These are phyloP conservation scores for Galeopsis tetrahit DNA, from an alignment of 257 asterid genomes.

Conservation along the genomic window DNA sequence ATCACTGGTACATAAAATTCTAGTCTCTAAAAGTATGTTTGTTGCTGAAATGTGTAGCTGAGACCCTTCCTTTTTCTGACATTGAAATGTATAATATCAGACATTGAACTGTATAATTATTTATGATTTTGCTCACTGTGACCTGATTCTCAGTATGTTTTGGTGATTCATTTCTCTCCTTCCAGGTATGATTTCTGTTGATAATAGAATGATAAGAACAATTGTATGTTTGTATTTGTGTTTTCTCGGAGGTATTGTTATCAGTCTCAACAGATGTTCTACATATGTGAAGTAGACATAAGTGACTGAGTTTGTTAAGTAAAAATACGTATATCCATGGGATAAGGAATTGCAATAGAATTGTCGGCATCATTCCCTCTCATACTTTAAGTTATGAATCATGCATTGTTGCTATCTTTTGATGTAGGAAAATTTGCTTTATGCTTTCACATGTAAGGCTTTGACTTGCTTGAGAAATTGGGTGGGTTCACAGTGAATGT, in stretches of 20 bases:
- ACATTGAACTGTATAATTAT: not conserved
- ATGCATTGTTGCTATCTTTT: constrained; percentile 29
- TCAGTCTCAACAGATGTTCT: not conserved
- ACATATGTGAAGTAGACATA: not conserved
- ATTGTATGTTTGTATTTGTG: not conserved
- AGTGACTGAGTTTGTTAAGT: too few relatives aligned
- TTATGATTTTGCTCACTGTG: not conserved
- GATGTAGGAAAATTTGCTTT: constrained; percentile 32
- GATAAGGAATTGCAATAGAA: not conserved
- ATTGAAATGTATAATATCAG: not conserved
- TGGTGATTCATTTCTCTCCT: not conserved
- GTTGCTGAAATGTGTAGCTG: not conserved
- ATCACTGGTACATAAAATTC: not conserved
- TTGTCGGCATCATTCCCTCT: constrained; percentile 25
- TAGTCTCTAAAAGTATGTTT: not conserved
- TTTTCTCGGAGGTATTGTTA: not conserved
- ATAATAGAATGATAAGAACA: not conserved
- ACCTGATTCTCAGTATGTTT: not conserved
- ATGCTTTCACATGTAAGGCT: constrained; percentile 37
- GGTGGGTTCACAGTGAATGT: constrained; percentile 33
- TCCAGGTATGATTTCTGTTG: not conserved
- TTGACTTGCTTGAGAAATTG: constrained; percentile 31
- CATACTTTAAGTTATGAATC: constrained; percentile 30
- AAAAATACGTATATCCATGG: not conserved
- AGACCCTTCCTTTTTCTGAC: not conserved